Base-by-base conservation (phyloP, 2,329 filamentous ascomycete species). In the Phialemoniopsis sp. region DNA sequence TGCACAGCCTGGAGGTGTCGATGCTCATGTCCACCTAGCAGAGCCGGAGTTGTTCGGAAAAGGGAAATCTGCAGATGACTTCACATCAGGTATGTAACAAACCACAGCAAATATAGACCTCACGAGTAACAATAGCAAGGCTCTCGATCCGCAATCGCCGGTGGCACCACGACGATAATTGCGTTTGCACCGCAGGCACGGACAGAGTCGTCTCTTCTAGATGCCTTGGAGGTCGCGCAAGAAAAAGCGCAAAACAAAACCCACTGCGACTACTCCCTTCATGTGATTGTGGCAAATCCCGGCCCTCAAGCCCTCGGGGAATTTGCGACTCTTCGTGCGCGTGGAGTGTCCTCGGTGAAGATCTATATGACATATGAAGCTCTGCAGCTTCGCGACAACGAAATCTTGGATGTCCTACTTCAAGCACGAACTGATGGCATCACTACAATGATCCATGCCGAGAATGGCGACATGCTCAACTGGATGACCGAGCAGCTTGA, bases 401-500 rank as follows among this genome's bases (percentile, higher is more conserved):
- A n/a, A n/a, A n/a, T n/a, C n/a, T n/a, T n/a, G n/a, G n/a, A n/a
- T n/a, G n/a, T n/a, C n/a, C n/a, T n/a, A n/a, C n/a, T n/a, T n/a
- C n/a, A n/a, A 49, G 63, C 54, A 42, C 61, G 47, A 38, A 63
- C 54, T 57, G 64, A 69, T 35, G 51, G 59, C 16, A 70, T 75
- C 36, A 64, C 68, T 5, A 75, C 71, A 14, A 73, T 75, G 66
- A 64, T 76, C 32, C 72, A 76, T 45, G 71, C 72, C 2, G 72
- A 76, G 47, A 76, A 77, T 44, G 68, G 69, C 17, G 68, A 73
- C 39, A 64, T 76, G 14, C 68, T 77, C 29, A 63, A 72, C 37
- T 76, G 70, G 72, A 68, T 76, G 43, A 76, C 72, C 16, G 52
- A n/a, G n/a, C n/a, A n/a, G n/a, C n/a, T n/a, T n/a, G n/a, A n/a